Conservation (phyloP, 2,329 filamentous ascomycete species). For the Colletotrichum spinosum region DNA sequence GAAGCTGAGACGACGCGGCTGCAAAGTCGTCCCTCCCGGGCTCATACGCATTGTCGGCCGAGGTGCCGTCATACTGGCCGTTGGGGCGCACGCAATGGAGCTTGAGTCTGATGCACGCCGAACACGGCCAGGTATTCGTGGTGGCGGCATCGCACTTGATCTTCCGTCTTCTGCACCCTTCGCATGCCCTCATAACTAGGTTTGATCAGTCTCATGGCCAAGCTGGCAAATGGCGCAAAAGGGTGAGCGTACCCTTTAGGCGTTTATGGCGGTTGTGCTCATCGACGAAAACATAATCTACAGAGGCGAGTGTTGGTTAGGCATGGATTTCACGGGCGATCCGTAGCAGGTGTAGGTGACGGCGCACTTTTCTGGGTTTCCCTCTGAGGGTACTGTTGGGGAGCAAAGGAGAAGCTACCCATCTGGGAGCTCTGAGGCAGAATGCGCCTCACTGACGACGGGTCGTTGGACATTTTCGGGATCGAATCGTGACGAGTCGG, state of each 20-base stretch:
- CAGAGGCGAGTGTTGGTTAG: conserved; percentile 46
- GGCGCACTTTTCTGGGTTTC: conserved; percentile 87
- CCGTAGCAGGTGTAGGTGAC: conserved; percentile 13
- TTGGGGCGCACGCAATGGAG: conserved; percentile 93
- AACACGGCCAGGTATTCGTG: conserved; percentile 97
- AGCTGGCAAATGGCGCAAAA: neutral
- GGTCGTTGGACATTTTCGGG: conserved; percentile 71
- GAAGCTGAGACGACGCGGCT: conserved; percentile 48
- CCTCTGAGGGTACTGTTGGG: conserved; percentile 65
- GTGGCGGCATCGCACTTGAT: conserved; percentile 98
- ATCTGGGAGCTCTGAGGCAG: conserved; percentile 76
- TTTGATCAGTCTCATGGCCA: conserved; percentile 25
- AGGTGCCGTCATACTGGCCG: conserved; percentile 76
- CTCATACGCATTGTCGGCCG: conserved; percentile 60
- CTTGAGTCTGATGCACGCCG: conserved; percentile 91
- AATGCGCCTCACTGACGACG: conserved; percentile 68
- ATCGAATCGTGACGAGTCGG: conserved; percentile 14
- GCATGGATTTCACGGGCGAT: conserved; percentile 1
- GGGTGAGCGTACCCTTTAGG: conserved; percentile 78
- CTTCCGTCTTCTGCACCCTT: conserved; percentile 93
- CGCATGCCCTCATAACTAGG: conserved; percentile 94
- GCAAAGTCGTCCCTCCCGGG: conserved; percentile 47
- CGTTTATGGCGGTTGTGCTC: conserved; percentile 98
- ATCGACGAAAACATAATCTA: conserved; percentile 99
- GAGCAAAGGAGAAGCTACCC: conserved; percentile 82